Percentiles rank a stretch among this genome's conserved stretches.
phyloP scores from a whole-genome alignment of 1,284 basidiomycete species.

The Heterobasidion occidentale region DNA sequence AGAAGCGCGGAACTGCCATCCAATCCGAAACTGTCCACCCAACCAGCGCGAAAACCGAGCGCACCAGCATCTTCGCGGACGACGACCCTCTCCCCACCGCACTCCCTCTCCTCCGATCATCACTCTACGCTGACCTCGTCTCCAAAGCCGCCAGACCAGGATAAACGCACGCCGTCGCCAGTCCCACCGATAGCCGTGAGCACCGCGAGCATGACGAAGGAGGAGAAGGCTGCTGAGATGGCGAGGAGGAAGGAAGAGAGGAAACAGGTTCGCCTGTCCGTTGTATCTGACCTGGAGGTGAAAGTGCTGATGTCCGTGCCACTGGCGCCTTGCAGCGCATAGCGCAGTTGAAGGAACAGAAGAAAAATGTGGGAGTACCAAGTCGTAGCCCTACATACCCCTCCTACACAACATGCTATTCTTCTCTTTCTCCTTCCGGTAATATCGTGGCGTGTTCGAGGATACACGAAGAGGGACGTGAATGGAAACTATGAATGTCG shows the following conservation, averaged over 20 bases:
- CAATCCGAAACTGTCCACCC: constrained; percentile 6
- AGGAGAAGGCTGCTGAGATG: constrained; percentile 87
- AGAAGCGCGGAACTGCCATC: constrained; percentile 1
- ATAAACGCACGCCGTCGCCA: constrained; percentile 8
- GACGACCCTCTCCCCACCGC: background rate
- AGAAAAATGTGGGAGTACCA: constrained; percentile 32
- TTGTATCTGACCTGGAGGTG: background rate
- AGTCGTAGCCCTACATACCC: background rate
- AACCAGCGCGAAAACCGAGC: constrained; percentile 1
- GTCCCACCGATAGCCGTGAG: constrained; percentile 14
- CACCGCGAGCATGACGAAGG: constrained; percentile 57
- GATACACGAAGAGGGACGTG: background rate
- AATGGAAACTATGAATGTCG: background rate
- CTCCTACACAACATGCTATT: background rate
- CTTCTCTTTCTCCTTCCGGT: background rate
- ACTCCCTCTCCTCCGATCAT: constrained; percentile 4
- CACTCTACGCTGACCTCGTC: constrained; percentile 6
- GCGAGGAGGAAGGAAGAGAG: constrained; percentile 82
- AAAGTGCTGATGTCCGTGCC: background rate
- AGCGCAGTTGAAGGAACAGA: constrained; percentile 65
- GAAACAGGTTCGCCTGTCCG: constrained; percentile 49
- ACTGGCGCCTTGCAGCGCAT: constrained; percentile 40
- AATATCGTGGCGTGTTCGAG: background rate
- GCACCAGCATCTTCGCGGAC: background rate
- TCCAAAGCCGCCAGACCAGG: constrained; percentile 10